phyloP scores from a whole-genome alignment of 805 yeast species.

The Wickerhamia fluorescens region DNA sequence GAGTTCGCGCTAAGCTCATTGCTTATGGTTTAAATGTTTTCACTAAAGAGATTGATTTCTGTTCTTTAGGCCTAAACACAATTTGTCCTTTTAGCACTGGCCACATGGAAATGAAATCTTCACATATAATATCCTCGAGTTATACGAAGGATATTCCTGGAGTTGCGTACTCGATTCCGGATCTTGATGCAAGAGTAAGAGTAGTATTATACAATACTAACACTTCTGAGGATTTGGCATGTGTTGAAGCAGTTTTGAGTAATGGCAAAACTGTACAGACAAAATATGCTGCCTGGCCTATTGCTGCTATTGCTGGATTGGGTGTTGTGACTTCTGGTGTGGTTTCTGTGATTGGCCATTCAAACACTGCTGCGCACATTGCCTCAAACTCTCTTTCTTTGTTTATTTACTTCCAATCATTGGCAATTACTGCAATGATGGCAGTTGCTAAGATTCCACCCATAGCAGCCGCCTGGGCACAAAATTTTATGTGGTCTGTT shows the following conservation, averaged over 20 bases:
- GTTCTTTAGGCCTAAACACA: constrained; percentile 42
- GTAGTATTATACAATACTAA: constrained; percentile 48
- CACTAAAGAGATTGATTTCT: constrained; percentile 50
- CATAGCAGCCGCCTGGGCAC: constrained; percentile 96
- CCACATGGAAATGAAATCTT: constrained; percentile 63
- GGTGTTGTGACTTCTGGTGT: constrained; percentile 86
- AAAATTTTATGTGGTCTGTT: constrained; percentile 93
- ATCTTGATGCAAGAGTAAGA: constrained; percentile 84
- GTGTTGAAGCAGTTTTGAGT: constrained; percentile 80
- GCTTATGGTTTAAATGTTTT: constrained; percentile 76
- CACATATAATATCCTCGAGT: constrained; percentile 35
- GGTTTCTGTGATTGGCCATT: constrained; percentile 80
- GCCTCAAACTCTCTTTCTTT: constrained; percentile 93
- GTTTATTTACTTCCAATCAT: constrained; percentile 87
- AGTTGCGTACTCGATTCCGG: constrained; percentile 86
- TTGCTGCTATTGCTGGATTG: constrained; percentile 83
- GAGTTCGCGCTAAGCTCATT: constrained; percentile 57
- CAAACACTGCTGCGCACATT: constrained; percentile 91
- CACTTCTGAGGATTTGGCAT: constrained; percentile 57
- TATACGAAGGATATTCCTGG: constrained; percentile 58
- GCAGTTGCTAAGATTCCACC: constrained; percentile 92
- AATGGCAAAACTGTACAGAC: constrained; percentile 95
- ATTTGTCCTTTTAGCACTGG: constrained; percentile 85
- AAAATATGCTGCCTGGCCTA: constrained; percentile 65
- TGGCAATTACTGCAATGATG: constrained; percentile 92